Conservation (phyloP, 2,329 filamentous ascomycete species). For the Penicillium janthinellum region DNA sequence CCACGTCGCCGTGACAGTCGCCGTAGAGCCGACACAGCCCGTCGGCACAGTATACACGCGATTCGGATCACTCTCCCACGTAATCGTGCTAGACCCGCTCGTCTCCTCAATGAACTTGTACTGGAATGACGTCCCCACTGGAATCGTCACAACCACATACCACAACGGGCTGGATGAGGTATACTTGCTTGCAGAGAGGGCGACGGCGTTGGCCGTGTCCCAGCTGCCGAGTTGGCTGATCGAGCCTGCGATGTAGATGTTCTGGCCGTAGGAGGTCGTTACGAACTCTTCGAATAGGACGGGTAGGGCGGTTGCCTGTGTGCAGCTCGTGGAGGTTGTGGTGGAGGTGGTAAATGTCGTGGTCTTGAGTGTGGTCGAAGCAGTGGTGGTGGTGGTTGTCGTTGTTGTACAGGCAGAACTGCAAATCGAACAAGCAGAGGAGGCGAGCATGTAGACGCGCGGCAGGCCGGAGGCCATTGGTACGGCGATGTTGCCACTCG, state of each 20-base stretch:
- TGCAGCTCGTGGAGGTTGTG: constrained; percentile 14
- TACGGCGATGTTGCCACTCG: constrained; percentile 48
- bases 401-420: constrained; percentile 5
- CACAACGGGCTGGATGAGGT: constrained; percentile 63
- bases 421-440: constrained; percentile 14
- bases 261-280: constrained; percentile 63
- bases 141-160: constrained; percentile 58
- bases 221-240: constrained; percentile 63
- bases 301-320: constrained; percentile 48
- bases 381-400: not conserved
- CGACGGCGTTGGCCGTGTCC: constrained; percentile 57
- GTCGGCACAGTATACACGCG: constrained; percentile 44
- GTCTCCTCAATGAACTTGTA: constrained; percentile 69
- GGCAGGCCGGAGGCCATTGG: constrained; percentile 49
- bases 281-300: constrained; percentile 65
- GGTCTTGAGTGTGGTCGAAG: constrained; percentile 5
- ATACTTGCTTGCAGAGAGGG: constrained; percentile 62
- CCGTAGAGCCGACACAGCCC: constrained; percentile 36
- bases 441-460: constrained; percentile 33
- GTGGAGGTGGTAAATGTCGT: not conserved
- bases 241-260: constrained; percentile 66
- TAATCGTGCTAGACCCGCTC: constrained; percentile 52
- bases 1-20: constrained; percentile 45
- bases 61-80: constrained; percentile 65
- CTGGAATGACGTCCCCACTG: constrained; percentile 58